Base-by-base conservation (phyloP, 2,329 filamentous ascomycete genomes). In the Colletotrichum zoysiae region DNA sequence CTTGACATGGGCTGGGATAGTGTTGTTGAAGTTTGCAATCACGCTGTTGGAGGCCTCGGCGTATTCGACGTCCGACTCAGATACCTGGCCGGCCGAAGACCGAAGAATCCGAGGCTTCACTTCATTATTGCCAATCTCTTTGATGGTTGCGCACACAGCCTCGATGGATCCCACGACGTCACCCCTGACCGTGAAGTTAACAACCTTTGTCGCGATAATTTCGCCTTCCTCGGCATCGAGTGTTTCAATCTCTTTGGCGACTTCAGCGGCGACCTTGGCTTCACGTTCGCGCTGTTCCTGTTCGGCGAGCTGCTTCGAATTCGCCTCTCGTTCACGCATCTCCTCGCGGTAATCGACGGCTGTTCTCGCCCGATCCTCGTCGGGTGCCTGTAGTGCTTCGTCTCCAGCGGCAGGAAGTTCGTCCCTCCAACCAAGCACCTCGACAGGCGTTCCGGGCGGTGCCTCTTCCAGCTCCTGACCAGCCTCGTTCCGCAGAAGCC, bases 151-250 rank as follows among this genome's bases (percentile, higher is more conserved):
- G 72, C 91, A 86, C 3, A 98, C 92, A 2, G 96, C 96, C 84
- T 99, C 96, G 0, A 95, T 95, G 0, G 95, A 98, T 48, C 96
- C 96, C 73, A 92, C 93, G 23, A 98, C 96, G 77, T 99, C 96
- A 65, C 92, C 95, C 82, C 97, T 97, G 83, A 99, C 86, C 70
- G 96, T 90, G 81, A 98, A 96, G 76, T 92, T 92, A 59, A 97
- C 87, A 20, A 87, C 83, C 62, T 85, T 85, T 9, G 87, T 81
- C 3, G 75, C 70, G 3, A 76, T 73, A 16, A 33, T n/a, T 35
- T 82, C 82, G 11, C 80, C 82, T 2, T 76, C 76, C 1, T 80
- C 77, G 2, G 79, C 77, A 59, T 81, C 84, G 57, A 82, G 84
- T 6, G 80, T 79, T 12, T 81, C 80, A 12, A 79, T 79, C 1